These are phyloP conservation scores for Akebia trifoliata DNA, from an alignment of 164 flowering plant species.

Conservation along the genomic window DNA sequence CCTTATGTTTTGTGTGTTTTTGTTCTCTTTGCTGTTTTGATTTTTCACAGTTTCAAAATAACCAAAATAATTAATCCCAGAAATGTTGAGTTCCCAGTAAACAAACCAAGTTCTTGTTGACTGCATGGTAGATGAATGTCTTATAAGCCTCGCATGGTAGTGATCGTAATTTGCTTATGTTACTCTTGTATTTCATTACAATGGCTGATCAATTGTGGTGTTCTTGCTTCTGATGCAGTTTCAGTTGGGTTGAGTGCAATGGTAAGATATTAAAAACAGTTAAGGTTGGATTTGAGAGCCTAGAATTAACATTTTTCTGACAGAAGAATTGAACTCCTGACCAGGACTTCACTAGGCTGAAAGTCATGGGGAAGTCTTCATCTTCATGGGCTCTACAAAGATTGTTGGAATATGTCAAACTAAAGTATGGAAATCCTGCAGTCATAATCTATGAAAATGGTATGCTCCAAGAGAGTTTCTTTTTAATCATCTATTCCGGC, in stretches of 20 bases:
- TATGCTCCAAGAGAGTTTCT: neutral
- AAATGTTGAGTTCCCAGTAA: no score
- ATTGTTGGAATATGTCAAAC: conserved; percentile 11
- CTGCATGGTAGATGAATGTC: no score
- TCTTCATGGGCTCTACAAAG: neutral
- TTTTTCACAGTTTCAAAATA: no score
- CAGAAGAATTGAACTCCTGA: neutral
- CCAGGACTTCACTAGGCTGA: neutral
- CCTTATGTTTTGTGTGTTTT: no score
- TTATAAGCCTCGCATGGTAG: no score
- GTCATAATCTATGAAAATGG: conserved; percentile 11
- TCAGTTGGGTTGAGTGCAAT: neutral
- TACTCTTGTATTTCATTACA: no score
- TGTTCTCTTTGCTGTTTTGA: no score
- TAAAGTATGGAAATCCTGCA: conserved; percentile 12
- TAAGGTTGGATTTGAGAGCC: neutral
- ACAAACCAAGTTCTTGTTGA: no score
- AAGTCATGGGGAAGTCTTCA: neutral
- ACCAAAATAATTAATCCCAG: no score
- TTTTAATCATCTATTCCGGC: neutral
- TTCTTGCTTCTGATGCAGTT: conserved; percentile 6
- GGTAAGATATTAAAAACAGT: neutral
- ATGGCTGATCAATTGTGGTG: no score
- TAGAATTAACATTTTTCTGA: neutral
- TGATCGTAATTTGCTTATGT: no score